These are phyloP conservation scores for Fusarium globosum DNA, from an alignment of 2,329 filamentous ascomycete genomes.

Conservation along the genomic window DNA sequence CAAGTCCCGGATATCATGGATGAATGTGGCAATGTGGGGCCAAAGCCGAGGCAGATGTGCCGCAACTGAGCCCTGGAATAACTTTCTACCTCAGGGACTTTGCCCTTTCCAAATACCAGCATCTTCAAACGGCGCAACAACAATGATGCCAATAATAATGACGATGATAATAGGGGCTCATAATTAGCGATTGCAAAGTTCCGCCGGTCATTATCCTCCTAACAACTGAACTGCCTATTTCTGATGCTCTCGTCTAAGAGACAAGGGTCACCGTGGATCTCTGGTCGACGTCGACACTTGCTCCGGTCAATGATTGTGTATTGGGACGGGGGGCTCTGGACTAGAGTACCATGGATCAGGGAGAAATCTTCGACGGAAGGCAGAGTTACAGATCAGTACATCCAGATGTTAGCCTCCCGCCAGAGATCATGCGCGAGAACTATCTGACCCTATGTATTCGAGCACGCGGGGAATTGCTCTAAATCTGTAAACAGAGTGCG, in stretches of 20 bases:
- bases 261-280: slow-evolving; percentile 31
- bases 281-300: slow-evolving; percentile 32
- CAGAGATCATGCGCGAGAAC: neutral
- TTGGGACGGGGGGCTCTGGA: slow-evolving; percentile 22
- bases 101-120: neutral
- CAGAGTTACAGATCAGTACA: neutral
- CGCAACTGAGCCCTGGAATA: neutral
- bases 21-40: slow-evolving; percentile 23
- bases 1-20: slow-evolving; percentile 19
- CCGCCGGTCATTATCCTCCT: slow-evolving; percentile 6
- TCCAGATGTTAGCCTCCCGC: neutral
- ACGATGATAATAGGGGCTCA: neutral
- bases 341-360: slow-evolving; percentile 13
- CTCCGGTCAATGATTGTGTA: slow-evolving; percentile 16
- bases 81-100: neutral
- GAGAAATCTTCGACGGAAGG: slow-evolving; percentile 1
- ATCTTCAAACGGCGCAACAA: neutral
- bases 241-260: slow-evolving; percentile 14
- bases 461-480: slow-evolving; percentile 28
- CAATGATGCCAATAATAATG: neutral
- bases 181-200: slow-evolving; percentile 9
- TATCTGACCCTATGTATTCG: neutral
- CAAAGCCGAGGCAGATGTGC: slow-evolving; percentile 16
- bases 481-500: slow-evolving; percentile 37
- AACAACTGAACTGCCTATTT: slow-evolving; percentile 29